Evolutionary conservation across 2,329 filamentous ascomycete species (phyloP), one percentile per base, ranked within the genome.

Genomic region (Claviceps paspali): DNA sequence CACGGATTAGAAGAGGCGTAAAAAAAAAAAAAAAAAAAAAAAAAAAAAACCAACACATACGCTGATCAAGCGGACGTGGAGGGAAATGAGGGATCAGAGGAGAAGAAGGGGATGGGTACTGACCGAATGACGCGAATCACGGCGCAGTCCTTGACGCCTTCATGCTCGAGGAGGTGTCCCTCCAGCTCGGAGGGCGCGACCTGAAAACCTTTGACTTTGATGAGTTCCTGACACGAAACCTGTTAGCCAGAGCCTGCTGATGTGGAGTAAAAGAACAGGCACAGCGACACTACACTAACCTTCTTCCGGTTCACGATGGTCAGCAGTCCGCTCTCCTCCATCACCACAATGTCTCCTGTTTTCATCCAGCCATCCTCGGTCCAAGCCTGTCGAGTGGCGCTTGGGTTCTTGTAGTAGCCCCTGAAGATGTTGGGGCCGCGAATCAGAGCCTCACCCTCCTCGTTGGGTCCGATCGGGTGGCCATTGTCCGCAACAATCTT

Each of bases 181-280:
- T 87, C 82, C 2, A 87, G 69, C 52, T 87, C 82, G 2, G 82
- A 82, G 0, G 82, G 82, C 4, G 82, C 81, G 29, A 87, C 82
- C 70, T 87, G 82, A 40, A 77, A 63, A 32, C 81, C 82, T 73
- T 83, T 83, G 51, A 83, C 79, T 54, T 84, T 84, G 58, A 85
- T 84, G 36, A 84, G 62, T 51, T 85, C 74, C 49, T 74, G n/a
- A 70, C 44, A 68, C 58, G 11, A 87, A 75, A 53, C 94, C 87
- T 1, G 86, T 80, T 79, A 52, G 85, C 79, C 34, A 94, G 54
- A 6, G 73, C 64, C 49, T 72, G 24, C 11, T n/a, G 24, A 27
- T 27, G 3, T 11, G n/a, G n/a, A n/a, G n/a, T n/a, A n/a, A n/a
- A n/a, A n/a, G n/a, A n/a, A n/a, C n/a, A n/a, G n/a, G n/a, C n/a